Evolutionary conservation across 2,329 filamentous ascomycete species (phyloP), one percentile per base, ranked within the genome.

Genomic region (Phyllosticta citribraziliensis): DNA sequence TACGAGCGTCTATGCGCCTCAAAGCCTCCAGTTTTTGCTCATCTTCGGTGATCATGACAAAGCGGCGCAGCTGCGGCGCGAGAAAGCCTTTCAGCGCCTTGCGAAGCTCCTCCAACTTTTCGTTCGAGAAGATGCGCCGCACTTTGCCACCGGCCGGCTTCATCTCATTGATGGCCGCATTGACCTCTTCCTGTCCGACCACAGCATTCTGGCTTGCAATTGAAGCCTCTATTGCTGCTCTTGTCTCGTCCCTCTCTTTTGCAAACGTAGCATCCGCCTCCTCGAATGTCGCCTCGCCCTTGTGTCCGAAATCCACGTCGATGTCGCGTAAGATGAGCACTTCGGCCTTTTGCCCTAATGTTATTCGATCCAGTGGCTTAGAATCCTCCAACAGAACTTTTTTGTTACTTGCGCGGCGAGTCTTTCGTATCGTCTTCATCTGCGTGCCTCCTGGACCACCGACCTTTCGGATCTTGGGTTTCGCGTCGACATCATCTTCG

Each of bases 251-350:
- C 8, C 62, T 24, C 60, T 30, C 63, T 22, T 63, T 63, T 9
- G 63, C 25, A 24, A 57, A 51, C 11, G 14, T 19, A 10, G 55
- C 54, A 30, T 64, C 35, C 5, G 24, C 30, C 4, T 62, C 56
- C 3, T 4, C 17, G 3, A 59, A 8, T 33, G 53, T 58, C 11
- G 55, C 52, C 14, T 63, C 60, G 25, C 64, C 52, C 6, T 51
- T 20, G 8, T 47, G 27, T 19, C 55, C 33, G 8, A 50, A 54
- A 6, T 68, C 61, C 5, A 58, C 62, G 11, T 40, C 11, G 1
- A 69, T 62, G 60, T 73, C 72, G 53, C 65, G 66, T 22, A 75
- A 57, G 25, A 75, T 68, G 17, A 75, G 62, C 22, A 75, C 71
- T 11, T 73, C 68, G 35, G 73, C 68, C 58, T 72, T 69, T 52